Evolutionary conservation across 2,329 filamentous ascomycete species (phyloP).

Genomic region (Neonectria coccinea): DNA sequence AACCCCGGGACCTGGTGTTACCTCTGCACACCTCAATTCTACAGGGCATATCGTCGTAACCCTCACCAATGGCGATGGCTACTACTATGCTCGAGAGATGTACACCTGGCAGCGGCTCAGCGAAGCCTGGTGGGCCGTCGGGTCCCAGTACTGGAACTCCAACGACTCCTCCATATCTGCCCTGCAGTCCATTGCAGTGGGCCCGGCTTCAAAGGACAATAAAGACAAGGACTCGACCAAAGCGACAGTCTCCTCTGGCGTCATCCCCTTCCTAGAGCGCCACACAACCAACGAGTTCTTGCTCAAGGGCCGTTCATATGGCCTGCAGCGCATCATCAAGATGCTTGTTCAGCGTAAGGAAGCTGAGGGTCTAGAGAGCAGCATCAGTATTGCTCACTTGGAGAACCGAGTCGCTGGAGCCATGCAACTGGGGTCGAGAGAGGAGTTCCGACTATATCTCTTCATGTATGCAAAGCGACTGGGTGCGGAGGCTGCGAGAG

Average conservation of each 20-base stretch:
- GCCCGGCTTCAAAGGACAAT: conserved; percentile 62
- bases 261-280: conserved; percentile 92
- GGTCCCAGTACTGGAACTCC: conserved; percentile 98
- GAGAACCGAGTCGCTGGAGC: conserved; percentile 95
- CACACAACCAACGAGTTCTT: conserved; percentile 95
- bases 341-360: conserved; percentile 87
- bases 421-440: conserved; percentile 82
- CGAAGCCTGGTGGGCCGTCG: conserved; percentile 97
- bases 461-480: conserved; percentile 98
- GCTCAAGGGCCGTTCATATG: conserved; percentile 90
- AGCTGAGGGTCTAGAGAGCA: conserved; percentile 91
- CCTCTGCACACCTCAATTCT: conserved; percentile 91
- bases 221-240: conserved; percentile 61
- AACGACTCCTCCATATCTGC: conserved; percentile 90
- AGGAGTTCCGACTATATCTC: conserved; percentile 95
- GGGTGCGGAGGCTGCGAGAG: conserved; percentile 85
- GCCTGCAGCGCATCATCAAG: conserved; percentile 92
- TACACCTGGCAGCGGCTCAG: conserved; percentile 95
- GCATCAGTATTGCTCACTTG: conserved; percentile 91
- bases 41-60: conserved; percentile 89
- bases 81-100: conserved; percentile 86
- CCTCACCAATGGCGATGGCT: conserved; percentile 94
- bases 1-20: conserved; percentile 84
- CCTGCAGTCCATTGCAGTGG: conserved; percentile 77
- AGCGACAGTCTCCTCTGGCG: conserved; percentile 81